Base-by-base conservation (phyloP, 192 early-diverging fungal species). In the Entrophospora sp. region DNA sequence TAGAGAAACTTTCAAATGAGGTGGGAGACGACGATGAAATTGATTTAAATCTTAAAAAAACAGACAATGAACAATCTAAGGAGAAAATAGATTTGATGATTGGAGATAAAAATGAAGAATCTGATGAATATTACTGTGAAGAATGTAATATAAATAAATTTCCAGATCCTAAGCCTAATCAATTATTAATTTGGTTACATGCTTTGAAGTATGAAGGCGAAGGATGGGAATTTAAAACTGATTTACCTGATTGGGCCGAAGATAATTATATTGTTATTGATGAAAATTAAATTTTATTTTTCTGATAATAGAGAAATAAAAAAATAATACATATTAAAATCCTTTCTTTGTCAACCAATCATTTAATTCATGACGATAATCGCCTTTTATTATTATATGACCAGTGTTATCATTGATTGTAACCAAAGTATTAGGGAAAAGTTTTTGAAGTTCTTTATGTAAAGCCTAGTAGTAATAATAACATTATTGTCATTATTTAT, bases 121-220 rank as follows among this genome's bases (percentile, higher is more conserved):
- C 20, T n/a, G 38, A 61, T 24, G 69, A 46, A 44, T 58, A 62
- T 28, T 68, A 66, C 56, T 92, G 92, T 69, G 53, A 59, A 4
- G 82, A 89, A 37, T 95, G 92, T 67, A 62, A 68, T 5, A 62
- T 78, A 6, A 62, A 69, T 1, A 75, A 81, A 32, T 65, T 82
- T 53, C 69, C 75, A 0, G 93, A 97, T 69, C 91, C 92, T 0
- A 71, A 71, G 2, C 83, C 82, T 1, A 83, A 91, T 51, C 81
- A 94, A 71, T 79, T 94, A 16, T 73, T 71, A 18, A 94, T 98
- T 64, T 98, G 83, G 82, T 82, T 98, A 44, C 95, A 98, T 72
- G 89, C 92, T n/a, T 91, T 81, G 78, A 82, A 83, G 55, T 95
- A 95, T 73, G 75, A 77, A 32, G 87, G 84, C 0, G 73, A 82